Evolutionary conservation across 2,329 filamentous ascomycete genomes (phyloP).

Genomic region (Phialophora expanda): DNA sequence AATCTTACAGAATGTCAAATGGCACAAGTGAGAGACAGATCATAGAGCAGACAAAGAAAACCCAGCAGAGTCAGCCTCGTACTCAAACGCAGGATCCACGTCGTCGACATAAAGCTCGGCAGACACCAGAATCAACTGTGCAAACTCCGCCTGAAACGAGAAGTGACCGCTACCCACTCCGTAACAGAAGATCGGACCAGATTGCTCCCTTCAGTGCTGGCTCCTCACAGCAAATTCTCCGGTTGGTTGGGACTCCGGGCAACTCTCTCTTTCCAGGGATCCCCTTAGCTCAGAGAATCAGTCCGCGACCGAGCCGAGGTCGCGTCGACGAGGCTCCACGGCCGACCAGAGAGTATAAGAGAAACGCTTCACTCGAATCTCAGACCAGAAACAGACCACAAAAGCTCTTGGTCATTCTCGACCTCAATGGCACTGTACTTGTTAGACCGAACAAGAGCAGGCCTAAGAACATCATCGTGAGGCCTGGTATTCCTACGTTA

Average conservation of each 20-base stretch:
- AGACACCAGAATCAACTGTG: not conserved
- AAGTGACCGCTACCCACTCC: conserved; percentile 22
- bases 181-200: conserved; percentile 23
- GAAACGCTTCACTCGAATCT: conserved; percentile 56
- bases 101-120: not conserved
- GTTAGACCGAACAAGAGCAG: conserved; percentile 63
- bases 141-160: not conserved
- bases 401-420: conserved; percentile 79
- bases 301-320: conserved; percentile 1
- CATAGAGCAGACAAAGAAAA: conserved; percentile 21
- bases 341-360: conserved; percentile 63
- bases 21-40: conserved; percentile 25
- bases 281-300: not conserved
- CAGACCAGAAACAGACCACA: conserved; percentile 55
- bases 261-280: not conserved
- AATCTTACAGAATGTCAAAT: conserved; percentile 34
- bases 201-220: conserved; percentile 23
- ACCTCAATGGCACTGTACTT: conserved; percentile 91
- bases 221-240: conserved; percentile 17
- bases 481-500: conserved; percentile 72
- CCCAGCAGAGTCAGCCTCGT: not conserved
- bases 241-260: conserved; percentile 22
- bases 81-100: not conserved
- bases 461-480: conserved; percentile 63
- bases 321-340: conserved; percentile 17